These are phyloP conservation scores for Mycena crocata DNA, from an alignment of 768 basidiomycete species.

Conservation along the genomic window DNA sequence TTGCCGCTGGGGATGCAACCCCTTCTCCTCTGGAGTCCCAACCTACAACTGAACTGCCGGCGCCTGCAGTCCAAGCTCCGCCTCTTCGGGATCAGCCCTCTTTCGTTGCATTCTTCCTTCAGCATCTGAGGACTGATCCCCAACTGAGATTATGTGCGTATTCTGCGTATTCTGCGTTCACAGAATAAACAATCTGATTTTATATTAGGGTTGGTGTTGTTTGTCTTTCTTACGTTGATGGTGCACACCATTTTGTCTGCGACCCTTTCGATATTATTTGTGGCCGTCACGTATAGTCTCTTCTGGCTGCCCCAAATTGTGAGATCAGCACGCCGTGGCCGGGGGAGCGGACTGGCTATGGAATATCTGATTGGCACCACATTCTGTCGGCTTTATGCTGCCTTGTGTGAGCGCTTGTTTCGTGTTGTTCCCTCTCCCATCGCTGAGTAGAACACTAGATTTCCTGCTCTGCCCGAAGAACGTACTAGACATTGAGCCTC, in stretches of 20 bases:
- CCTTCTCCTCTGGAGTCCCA: conserved; percentile 26
- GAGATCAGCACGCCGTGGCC: conserved; percentile 76
- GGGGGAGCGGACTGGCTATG: conserved; percentile 72
- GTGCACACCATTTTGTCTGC: conserved; percentile 81
- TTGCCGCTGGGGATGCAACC: not conserved
- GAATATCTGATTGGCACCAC: conserved; percentile 86
- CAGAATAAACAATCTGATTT: not conserved
- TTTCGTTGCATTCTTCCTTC: conserved; percentile 64
- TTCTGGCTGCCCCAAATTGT: conserved; percentile 92
- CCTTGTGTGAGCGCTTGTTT: conserved; percentile 70
- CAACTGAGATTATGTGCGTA: conserved; percentile 77
- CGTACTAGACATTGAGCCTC: conserved; percentile 83
- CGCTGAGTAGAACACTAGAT: conserved; percentile 58
- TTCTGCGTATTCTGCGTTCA: not conserved
- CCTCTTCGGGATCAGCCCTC: conserved; percentile 43
- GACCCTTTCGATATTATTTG: conserved; percentile 71
- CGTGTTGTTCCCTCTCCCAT: not conserved
- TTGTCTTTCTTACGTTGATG: conserved; percentile 76
- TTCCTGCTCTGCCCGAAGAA: conserved; percentile 87
- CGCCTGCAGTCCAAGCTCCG: conserved; percentile 37
- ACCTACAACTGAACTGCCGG: conserved; percentile 29
- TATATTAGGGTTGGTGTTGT: conserved; percentile 72
- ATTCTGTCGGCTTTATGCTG: conserved; percentile 73
- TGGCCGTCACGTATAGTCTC: conserved; percentile 76
- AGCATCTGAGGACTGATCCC: conserved; percentile 74